These are phyloP conservation scores for Globisporangium megalacanthum DNA, from an alignment of 352 stramenopile genomes.

Conservation along the genomic window DNA sequence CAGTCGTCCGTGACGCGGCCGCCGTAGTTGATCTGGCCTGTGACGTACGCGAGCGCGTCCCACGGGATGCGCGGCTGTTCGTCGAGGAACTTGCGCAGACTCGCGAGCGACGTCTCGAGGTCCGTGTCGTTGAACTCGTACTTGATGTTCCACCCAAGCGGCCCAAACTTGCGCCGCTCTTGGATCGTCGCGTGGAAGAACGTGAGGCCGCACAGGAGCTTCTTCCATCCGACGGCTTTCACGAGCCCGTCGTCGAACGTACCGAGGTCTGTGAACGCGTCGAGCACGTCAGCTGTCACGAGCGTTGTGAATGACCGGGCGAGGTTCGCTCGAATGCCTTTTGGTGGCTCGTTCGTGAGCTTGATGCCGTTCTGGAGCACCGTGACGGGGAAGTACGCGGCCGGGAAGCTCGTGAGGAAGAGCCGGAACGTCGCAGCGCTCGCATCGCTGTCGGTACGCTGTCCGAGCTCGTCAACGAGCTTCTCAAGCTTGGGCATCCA, in stretches of 20 bases:
- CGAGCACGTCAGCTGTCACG: slow-evolving; percentile 68
- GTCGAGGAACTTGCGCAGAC: slow-evolving; percentile 91
- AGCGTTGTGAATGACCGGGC: slow-evolving; percentile 90
- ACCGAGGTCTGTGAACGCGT: slow-evolving; percentile 76
- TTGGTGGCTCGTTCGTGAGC: slow-evolving; percentile 93
- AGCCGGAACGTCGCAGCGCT: slow-evolving; percentile 83
- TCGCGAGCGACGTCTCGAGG: slow-evolving; percentile 91
- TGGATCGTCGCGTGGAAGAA: slow-evolving; percentile 96
- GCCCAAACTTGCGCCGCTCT: slow-evolving; percentile 92
- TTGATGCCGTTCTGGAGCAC: slow-evolving; percentile 96
- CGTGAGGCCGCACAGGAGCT: slow-evolving; percentile 85
- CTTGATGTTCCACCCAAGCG: slow-evolving; percentile 94
- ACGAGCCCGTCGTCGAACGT: slow-evolving; percentile 53
- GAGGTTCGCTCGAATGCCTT: slow-evolving; percentile 90
- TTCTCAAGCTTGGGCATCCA: slow-evolving; percentile 88
- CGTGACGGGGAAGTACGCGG: slow-evolving; percentile 86
- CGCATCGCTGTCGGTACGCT: slow-evolving; percentile 34
- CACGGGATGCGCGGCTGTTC: slow-evolving; percentile 88
- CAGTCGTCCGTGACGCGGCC: slow-evolving; percentile 92
- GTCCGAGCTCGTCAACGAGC: slow-evolving; percentile 84
- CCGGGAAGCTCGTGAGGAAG: slow-evolving; percentile 93
- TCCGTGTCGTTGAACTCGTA: slow-evolving; percentile 97
- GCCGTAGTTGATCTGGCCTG: slow-evolving; percentile 92
- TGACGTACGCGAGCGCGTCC: slow-evolving; percentile 89
- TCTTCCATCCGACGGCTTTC: slow-evolving; percentile 86